These are phyloP conservation scores for Yarrowia divulgata DNA, from an alignment of 805 yeast species.

Conservation along the genomic window DNA sequence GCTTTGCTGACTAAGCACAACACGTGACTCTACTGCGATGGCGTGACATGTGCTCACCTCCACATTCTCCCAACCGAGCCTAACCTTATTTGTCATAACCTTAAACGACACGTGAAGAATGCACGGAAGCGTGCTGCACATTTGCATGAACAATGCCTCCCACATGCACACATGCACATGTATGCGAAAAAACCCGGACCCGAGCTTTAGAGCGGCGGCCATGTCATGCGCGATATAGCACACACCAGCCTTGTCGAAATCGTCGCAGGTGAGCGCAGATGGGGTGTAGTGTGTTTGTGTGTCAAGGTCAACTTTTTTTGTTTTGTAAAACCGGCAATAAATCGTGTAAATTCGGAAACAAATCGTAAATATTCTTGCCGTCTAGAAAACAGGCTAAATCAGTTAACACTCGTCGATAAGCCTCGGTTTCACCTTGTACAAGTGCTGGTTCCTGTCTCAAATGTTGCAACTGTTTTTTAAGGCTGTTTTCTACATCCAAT, in stretches of 20 bases:
- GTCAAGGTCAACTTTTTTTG: no score
- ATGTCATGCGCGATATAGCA: neutral
- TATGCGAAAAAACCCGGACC: neutral
- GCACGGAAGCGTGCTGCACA: conserved; percentile 32
- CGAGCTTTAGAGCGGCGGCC: neutral
- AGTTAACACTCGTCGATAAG: no score
- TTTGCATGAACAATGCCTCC: neutral
- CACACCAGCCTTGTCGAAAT: neutral
- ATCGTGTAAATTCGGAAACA: no score
- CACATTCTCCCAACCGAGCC: conserved; percentile 5
- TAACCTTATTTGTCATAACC: neutral
- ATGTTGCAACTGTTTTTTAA: no score
- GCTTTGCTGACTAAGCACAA: neutral
- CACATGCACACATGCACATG: neutral
- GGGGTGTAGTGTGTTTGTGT: no score
- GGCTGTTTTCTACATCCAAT: no score
- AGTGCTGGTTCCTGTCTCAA: no score
- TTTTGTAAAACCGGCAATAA: no score
- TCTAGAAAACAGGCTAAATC: no score
- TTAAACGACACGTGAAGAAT: conserved; percentile 21
- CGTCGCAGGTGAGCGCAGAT: no score
- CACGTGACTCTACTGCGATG: neutral
- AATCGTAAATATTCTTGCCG: no score
- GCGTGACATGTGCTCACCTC: conserved; percentile 27
- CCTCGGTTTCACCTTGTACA: no score